Base-by-base conservation (phyloP, 768 basidiomycete species). In the Xerocomus brunneocitrinus region DNA sequence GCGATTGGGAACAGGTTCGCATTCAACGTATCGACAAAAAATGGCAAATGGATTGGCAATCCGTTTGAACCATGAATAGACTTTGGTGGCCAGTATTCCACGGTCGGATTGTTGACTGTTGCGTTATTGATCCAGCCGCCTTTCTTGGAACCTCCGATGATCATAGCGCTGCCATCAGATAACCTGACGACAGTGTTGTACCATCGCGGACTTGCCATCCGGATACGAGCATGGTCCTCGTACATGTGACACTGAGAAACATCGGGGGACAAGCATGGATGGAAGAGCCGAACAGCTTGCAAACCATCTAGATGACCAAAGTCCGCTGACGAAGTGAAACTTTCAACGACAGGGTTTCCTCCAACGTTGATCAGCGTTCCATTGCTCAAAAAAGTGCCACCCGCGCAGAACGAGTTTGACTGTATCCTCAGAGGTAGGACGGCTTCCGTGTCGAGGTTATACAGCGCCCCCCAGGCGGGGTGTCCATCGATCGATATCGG, bases 121-220 rank as follows among this genome's bases (percentile, higher is more conserved):
- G 74, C 78, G 52, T 91, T 91, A 65, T 91, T 91, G 57, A 90
- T 90, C 88, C 89, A 91, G 9, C 89, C 90, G 8, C 89, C 89
- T 65, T 83, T 87, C 59, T 77, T 83, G 8, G 89, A 87, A 14
- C 90, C 90, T 1, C 89, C 89, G 40, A 92, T 77, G 42, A 92
- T 86, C 80, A 90, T 87, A 0, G 80, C 85, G 59, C 87, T 88
- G n/a, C 89, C 89, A 56, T 90, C 89, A 5, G 73, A 67, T 54
- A 91, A 75, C 41, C 87, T 78, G 43, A 89, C 54, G 3, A 80
- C 83, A 1, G 89, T 87, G 53, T 79, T 83, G 68, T 92, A 92
- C 89, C 89, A 92, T 39, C 89, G 81, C 14, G 87, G 82, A 60
- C 81, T 84, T 3, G 88, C 86, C 79, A 90, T 81, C 44, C 86